Percentiles rank a stretch among this genome's conserved stretches.
These are phyloP conservation scores for Boletus bicolor DNA, from an alignment of 768 basidiomycete genomes.

Conservation along the genomic window DNA sequence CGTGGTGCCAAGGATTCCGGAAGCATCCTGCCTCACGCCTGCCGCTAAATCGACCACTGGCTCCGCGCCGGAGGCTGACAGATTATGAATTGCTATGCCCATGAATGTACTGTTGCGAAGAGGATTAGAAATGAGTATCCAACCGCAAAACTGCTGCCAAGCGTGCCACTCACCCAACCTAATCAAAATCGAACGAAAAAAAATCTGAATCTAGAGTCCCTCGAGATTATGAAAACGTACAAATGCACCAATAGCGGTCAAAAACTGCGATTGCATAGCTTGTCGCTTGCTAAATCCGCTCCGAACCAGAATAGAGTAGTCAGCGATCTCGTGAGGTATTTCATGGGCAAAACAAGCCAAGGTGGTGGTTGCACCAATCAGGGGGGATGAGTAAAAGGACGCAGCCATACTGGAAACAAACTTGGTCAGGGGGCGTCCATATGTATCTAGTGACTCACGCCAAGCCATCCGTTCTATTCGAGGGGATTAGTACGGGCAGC, in stretches of 20 bases:
- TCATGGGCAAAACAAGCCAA: conserved; percentile 94
- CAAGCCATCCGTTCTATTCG: conserved; percentile 80
- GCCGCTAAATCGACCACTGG: conserved; percentile 61
- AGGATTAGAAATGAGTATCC: conserved; percentile 5
- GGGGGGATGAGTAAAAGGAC: conserved; percentile 93
- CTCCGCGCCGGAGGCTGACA: conserved; percentile 50
- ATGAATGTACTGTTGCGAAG: conserved; percentile 65
- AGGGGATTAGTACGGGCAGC: conserved; percentile 15
- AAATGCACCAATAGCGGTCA: conserved; percentile 90
- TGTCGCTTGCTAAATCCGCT: conserved; percentile 89
- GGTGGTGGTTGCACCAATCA: conserved; percentile 93
- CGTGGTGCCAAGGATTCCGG: conserved; percentile 82
- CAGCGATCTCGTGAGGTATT: conserved; percentile 96
- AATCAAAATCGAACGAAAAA: conserved; percentile 24
- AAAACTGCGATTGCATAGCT: conserved; percentile 91
- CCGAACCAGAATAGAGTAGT: conserved; percentile 88
- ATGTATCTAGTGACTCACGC: conserved; percentile 52
- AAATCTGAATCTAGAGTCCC: conserved; percentile 3
- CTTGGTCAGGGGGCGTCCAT: neutral
- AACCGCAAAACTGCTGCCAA: neutral
- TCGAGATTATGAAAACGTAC: conserved; percentile 39
- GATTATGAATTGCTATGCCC: conserved; percentile 80
- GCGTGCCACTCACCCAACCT: conserved; percentile 34
- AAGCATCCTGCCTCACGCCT: conserved; percentile 70
- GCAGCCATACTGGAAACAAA: conserved; percentile 71